Percentiles rank a stretch among this genome's conserved stretches.
phyloP scores from a whole-genome alignment of 2,329 filamentous ascomycete species.

The Diaporthe vexans region DNA sequence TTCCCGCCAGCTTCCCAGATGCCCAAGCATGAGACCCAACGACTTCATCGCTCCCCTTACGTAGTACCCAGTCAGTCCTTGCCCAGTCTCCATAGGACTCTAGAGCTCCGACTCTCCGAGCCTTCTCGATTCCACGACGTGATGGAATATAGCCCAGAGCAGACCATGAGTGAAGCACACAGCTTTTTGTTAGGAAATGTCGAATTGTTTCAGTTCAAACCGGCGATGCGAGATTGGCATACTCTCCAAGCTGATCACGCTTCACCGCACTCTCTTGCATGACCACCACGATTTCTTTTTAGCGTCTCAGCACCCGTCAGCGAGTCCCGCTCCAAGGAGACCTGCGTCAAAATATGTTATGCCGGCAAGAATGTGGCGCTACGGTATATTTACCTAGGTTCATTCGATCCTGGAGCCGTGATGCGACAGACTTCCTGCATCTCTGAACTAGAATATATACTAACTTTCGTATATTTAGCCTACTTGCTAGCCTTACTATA shows the following conservation, averaged over 20 bases:
- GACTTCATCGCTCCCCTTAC: too few species aligned
- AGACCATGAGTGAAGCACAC: too few species aligned
- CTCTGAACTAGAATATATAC: conserved; percentile 82
- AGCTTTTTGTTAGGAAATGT: too few species aligned
- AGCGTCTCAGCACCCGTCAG: conserved; percentile 87
- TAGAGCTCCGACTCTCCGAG: too few species aligned
- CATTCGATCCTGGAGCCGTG: conserved; percentile 84
- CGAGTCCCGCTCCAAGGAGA: conserved; percentile 74
- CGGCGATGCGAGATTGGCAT: too few species aligned
- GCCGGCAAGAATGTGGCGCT: conserved; percentile 94
- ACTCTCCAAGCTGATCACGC: conserved; percentile 69
- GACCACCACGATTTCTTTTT: conserved; percentile 91
- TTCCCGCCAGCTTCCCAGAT: too few species aligned
- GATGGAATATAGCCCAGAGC: too few species aligned
- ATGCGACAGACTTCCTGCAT: conserved; percentile 79
- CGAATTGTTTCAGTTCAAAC: too few species aligned
- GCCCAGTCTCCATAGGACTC: too few species aligned
- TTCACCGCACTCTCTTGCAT: conserved; percentile 85
- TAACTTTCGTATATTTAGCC: conserved; percentile 88
- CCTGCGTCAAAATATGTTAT: conserved; percentile 88
- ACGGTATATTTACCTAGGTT: conserved; percentile 74
- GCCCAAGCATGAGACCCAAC: too few species aligned
- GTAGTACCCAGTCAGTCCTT: too few species aligned
- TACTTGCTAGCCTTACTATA: conserved; percentile 92
- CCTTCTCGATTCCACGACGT: too few species aligned